Evolutionary conservation across 257 asterid species (phyloP).

Genomic region (Dorcoceras hygrometricum): DNA sequence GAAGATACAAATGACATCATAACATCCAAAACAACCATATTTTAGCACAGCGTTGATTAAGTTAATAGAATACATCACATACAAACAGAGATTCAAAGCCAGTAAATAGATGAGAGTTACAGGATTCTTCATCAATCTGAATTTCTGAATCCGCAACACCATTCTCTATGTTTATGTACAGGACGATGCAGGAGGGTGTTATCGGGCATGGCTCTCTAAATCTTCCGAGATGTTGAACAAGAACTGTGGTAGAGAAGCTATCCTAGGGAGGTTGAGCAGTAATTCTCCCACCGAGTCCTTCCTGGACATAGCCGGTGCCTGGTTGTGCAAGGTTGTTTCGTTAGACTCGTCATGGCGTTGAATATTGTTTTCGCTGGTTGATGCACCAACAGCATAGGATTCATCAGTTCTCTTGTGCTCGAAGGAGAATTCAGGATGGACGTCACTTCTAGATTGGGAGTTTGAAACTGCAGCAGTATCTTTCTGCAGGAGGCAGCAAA

Average conservation of each 20-base stretch:
- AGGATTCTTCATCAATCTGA: slow-evolving; percentile 69
- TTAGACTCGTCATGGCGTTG: slow-evolving; percentile 24
- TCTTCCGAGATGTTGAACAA: slow-evolving; percentile 71
- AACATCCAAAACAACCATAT: not conserved
- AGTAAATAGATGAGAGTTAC: not conserved
- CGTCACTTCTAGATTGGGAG: slow-evolving; percentile 27
- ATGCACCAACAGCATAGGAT: slow-evolving; percentile 5
- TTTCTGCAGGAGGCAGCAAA: slow-evolving; percentile 90
- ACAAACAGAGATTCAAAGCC: not conserved
- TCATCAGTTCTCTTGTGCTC: slow-evolving; percentile 34
- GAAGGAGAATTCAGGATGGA: slow-evolving; percentile 20
- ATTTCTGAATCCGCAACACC: slow-evolving; percentile 54
- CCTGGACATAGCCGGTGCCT: slow-evolving; percentile 55
- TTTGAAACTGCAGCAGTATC: slow-evolving; percentile 42
- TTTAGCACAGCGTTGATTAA: not conserved
- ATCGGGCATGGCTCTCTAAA: slow-evolving; percentile 57
- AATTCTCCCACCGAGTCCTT: slow-evolving; percentile 87
- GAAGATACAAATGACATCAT: no score
- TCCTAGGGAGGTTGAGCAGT: slow-evolving; percentile 76
- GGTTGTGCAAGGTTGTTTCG: slow-evolving; percentile 31
- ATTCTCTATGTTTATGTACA: slow-evolving; percentile 27
- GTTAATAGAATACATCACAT: not conserved
- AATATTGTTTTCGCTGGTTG: slow-evolving; percentile 17
- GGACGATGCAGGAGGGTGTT: not conserved
- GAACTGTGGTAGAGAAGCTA: slow-evolving; percentile 93